phyloP scores from a whole-genome alignment of 1,139 yeast genomes.

The Geotrichum phurueaensis region DNA sequence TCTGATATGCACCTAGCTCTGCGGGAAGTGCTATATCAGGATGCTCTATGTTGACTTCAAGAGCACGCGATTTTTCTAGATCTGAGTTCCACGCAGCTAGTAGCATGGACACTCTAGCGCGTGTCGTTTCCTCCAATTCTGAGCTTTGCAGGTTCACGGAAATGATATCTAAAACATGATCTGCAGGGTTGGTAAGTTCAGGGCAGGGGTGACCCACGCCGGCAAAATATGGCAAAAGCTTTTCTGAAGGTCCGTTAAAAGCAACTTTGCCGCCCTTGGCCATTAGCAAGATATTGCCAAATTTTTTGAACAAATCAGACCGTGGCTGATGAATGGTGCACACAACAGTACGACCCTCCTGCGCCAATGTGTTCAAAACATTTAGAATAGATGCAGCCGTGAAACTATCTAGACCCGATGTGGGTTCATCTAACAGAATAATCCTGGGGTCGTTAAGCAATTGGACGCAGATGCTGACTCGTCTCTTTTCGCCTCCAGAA shows the following conservation, averaged over 20 bases:
- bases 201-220: slow-evolving; percentile 52
- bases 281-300: slow-evolving; percentile 61
- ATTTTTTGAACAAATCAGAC: slow-evolving; percentile 52
- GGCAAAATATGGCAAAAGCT: slow-evolving; percentile 43
- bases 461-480: slow-evolving; percentile 78
- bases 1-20: slow-evolving; percentile 18
- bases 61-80: neutral
- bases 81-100: slow-evolving; percentile 29
- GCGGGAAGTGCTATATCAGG: slow-evolving; percentile 13
- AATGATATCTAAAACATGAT: slow-evolving; percentile 63
- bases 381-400: slow-evolving; percentile 67
- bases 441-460: slow-evolving; percentile 65
- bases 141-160: slow-evolving; percentile 42
- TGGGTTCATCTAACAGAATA: slow-evolving; percentile 76
- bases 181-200: slow-evolving; percentile 60
- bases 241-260: slow-evolving; percentile 45
- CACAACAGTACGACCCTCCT: slow-evolving; percentile 62
- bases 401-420: slow-evolving; percentile 79
- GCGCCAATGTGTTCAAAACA: slow-evolving; percentile 53
- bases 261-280: slow-evolving; percentile 71
- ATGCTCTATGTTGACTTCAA: neutral
- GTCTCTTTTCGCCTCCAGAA: slow-evolving; percentile 81
- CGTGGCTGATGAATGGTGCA: slow-evolving; percentile 85
- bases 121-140: slow-evolving; percentile 37
- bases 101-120: slow-evolving; percentile 31